Conservation (phyloP, 805 yeast species). For the Cyberlindnera xishuangbannaensis region DNA sequence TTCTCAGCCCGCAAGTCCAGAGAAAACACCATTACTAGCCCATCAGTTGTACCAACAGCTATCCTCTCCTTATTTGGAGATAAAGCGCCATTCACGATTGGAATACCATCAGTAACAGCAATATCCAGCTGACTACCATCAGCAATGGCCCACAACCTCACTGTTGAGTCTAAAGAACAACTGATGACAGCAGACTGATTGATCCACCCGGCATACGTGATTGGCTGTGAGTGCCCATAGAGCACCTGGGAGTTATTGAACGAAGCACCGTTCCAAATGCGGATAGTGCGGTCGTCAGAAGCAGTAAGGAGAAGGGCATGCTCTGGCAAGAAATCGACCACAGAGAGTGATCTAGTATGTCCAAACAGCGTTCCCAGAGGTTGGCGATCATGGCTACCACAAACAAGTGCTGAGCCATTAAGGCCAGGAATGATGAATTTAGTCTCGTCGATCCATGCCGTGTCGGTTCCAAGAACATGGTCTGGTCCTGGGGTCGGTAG, state of each 20-base stretch:
- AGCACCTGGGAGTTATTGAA: slow-evolving; percentile 44
- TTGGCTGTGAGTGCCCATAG: slow-evolving; percentile 52
- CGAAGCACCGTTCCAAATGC: slow-evolving; percentile 70
- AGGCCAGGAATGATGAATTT: slow-evolving; percentile 69
- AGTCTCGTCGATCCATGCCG: slow-evolving; percentile 66
- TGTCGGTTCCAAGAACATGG: slow-evolving; percentile 46
- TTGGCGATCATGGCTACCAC: slow-evolving; percentile 39
- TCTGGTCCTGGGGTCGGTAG: background rate
- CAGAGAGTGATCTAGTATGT: slow-evolving; percentile 53
- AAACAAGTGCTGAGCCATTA: slow-evolving; percentile 49
- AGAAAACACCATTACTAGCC: slow-evolving; percentile 51
- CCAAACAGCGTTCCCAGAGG: slow-evolving; percentile 56
- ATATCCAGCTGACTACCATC: slow-evolving; percentile 35
- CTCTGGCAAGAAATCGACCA: slow-evolving; percentile 45
- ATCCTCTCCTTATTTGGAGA: slow-evolving; percentile 44
- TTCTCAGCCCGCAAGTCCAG: slow-evolving; percentile 19
- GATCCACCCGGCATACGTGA: slow-evolving; percentile 54
- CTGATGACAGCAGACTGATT: slow-evolving; percentile 37
- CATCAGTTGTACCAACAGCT: slow-evolving; percentile 64
- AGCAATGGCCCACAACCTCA: slow-evolving; percentile 60
- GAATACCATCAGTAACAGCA: slow-evolving; percentile 40
- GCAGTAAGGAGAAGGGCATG: slow-evolving; percentile 61
- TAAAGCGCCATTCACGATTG: slow-evolving; percentile 49
- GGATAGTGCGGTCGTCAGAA: slow-evolving; percentile 68
- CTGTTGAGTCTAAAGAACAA: slow-evolving; percentile 65